Evolutionary conservation across 202 grass and related monocot species (phyloP), one percentile per base, ranked within the genome.

Genomic region (Cymbopogon flexuosus): DNA sequence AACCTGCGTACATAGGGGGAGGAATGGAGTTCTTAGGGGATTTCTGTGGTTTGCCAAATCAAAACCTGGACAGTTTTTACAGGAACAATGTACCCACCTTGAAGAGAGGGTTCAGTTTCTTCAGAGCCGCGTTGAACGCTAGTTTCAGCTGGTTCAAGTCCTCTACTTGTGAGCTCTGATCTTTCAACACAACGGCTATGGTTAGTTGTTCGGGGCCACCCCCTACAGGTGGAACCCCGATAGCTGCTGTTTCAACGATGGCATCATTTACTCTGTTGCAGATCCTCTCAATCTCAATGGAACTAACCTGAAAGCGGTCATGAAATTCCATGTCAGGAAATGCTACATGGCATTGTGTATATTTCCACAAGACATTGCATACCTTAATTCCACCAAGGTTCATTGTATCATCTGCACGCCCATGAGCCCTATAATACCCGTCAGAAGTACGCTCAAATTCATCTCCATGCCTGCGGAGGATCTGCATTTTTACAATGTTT

Each of bases 321-420:
- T 76, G 37, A 37, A 33, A 60, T 45, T 69, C 14, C 62, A 65
- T 21, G 33, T 21, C 0, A 2, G 7, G 6, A 49, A 33, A 77
- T 47, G 22, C 31, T 22, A 19, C 23, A 84, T 33, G 72, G 18
- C 56, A 11, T 75, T 41, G 9, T 31, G n/a, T 22, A 8, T 45
- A 59, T 34, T 73, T 22, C 27, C 27, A 62, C 12, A 57, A 9
- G 2, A 46, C 12, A 43, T 31, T 83, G 30, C 13, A 2, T 86
- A 99, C 92, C 92, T 99, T 99, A 77, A 99, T 99, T 12, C 96
- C 92, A 75, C 96, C 92, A 75, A 99, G 96, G 73, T 99, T 99
- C 90, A 99, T 99, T 23, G 92, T 93, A 62, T 99, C 96, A 88
- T 99, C 96, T 76, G 90, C 88, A 19, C 92, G 96, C 5, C 96